Evolutionary conservation across 2,329 filamentous ascomycete species (phyloP).

Genomic region (Pyricularia pennisetigena): DNA sequence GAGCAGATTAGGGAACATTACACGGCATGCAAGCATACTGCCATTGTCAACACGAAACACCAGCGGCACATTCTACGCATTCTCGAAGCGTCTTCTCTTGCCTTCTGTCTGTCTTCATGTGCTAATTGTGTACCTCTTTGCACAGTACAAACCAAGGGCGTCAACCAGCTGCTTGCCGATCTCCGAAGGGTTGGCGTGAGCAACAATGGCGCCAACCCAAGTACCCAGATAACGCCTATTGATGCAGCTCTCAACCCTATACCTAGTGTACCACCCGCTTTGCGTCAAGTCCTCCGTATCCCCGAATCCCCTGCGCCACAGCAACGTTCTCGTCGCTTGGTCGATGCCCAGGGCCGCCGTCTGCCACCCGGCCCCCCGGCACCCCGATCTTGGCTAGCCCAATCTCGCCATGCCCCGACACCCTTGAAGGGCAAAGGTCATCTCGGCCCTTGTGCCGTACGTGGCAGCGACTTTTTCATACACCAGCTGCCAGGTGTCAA

Average conservation of each 20-base stretch:
- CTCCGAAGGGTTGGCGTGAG: constrained; percentile 37
- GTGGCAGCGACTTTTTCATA: neutral
- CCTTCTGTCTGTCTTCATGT: neutral
- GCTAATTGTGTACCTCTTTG: neutral
- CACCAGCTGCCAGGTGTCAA: constrained; percentile 32
- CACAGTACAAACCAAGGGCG: constrained; percentile 23
- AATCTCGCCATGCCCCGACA: constrained; percentile 18
- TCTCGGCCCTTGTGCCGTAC: neutral
- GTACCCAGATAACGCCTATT: neutral
- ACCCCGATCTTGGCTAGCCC: constrained; percentile 45
- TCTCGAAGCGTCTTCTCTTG: neutral
- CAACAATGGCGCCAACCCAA: constrained; percentile 5
- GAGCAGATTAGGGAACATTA: neutral
- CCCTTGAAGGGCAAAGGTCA: constrained; percentile 3
- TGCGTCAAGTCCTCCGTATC: constrained; percentile 49
- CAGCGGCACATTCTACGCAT: neutral
- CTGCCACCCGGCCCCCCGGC: constrained; percentile 49
- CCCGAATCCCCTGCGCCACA: constrained; percentile 45
- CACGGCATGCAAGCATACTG: constrained; percentile 3
- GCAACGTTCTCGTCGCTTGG: constrained; percentile 31
- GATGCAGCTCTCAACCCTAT: constrained; percentile 8
- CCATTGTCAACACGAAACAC: constrained; percentile 3
- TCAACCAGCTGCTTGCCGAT: constrained; percentile 51
- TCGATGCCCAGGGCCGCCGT: constrained; percentile 37
- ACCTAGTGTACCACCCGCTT: constrained; percentile 49